Evolutionary conservation across 2,329 filamentous ascomycete genomes (phyloP), one percentile per base, ranked within the genome.

Genomic region (Pezicula rhizophila): DNA sequence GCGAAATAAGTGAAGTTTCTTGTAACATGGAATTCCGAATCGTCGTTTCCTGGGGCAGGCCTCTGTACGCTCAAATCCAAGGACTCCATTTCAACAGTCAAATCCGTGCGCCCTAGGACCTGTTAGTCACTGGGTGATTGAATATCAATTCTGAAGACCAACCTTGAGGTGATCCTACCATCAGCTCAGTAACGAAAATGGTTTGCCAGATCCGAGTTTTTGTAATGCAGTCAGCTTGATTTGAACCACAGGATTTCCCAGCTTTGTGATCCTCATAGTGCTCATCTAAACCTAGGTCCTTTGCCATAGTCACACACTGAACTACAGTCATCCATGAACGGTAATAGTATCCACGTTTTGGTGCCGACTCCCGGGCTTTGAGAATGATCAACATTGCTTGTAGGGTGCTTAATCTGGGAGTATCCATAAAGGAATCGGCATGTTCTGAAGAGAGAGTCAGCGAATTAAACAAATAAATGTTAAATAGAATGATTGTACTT

Each of bases 271-370:
- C 80, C 50, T 87, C 83, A 53, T 82, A 82, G 68, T 97, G 92
- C 55, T 96, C 89, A 62, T 96, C 84, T 5, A 97, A 73, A 17
- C 90, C 89, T 28, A 97, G 74, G 63, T 96, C 92, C 61, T 95
- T 93, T 23, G 83, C 89, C 89, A 97, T 96, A 42, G 90, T 85
- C 7, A 95, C 85, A 54, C 92, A 89, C 52, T 91, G 89, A 46
- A 96, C 92, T 17, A 95, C 82, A 5, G 87, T 89, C 82, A 96
- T 95, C 92, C 93, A 97, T 0, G 93, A 97, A 34, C 92, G 84
- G 68, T 93, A 97, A 67, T 93, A 97, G 64, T 97, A 97, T 1
- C 93, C 93, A 52, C 89, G 83, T 64, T 95, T 95, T 0, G 92
- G 91, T 8, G 87, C 83, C n/a, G 88, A 87, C 67, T 97, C 92